Conservation (phyloP, 1,284 basidiomycete species). For the Pascua guehoae region DNA sequence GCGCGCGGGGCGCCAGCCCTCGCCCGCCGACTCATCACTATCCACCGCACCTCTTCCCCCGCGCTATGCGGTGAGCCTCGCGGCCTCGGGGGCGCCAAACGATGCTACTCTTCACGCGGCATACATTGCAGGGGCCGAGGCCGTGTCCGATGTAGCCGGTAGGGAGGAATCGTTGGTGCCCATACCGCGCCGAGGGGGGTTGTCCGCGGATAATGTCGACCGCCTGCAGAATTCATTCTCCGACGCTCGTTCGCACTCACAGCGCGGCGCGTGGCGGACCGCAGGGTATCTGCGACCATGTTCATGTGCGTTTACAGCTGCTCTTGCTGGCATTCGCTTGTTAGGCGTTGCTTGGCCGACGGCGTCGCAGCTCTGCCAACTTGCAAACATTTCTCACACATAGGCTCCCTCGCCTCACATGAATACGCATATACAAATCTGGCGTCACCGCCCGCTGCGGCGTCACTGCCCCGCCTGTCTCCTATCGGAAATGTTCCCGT, state of each 20-base stretch:
- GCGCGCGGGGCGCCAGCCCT: too few relatives aligned
- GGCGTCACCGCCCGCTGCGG: neutral
- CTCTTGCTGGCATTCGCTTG: too few relatives aligned
- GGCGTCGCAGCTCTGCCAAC: too few relatives aligned
- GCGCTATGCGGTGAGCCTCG: constrained; percentile 19
- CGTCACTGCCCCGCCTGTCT: too few relatives aligned
- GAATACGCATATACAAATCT: neutral
- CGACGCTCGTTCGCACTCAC: too few relatives aligned
- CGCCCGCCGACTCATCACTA: neutral
- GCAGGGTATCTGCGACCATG: constrained; percentile 27
- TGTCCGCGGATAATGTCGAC: neutral
- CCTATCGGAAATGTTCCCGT: too few relatives aligned
- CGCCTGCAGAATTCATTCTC: too few relatives aligned
- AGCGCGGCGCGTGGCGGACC: constrained; percentile 24
- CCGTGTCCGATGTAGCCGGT: constrained; percentile 16
- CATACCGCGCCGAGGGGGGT: neutral
- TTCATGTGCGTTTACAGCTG: constrained; percentile 17
- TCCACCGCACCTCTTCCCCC: constrained; percentile 24
- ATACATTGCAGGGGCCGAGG: constrained; percentile 21
- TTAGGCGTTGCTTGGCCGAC: too few relatives aligned
- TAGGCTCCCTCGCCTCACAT: too few relatives aligned
- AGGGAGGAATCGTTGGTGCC: constrained; percentile 1
- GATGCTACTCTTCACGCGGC: neutral
- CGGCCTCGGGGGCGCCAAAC: constrained; percentile 8
- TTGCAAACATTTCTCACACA: too few relatives aligned